These are phyloP conservation scores for Xylaria sp. DNA, from an alignment of 2,329 filamentous ascomycete species.

Conservation along the genomic window DNA sequence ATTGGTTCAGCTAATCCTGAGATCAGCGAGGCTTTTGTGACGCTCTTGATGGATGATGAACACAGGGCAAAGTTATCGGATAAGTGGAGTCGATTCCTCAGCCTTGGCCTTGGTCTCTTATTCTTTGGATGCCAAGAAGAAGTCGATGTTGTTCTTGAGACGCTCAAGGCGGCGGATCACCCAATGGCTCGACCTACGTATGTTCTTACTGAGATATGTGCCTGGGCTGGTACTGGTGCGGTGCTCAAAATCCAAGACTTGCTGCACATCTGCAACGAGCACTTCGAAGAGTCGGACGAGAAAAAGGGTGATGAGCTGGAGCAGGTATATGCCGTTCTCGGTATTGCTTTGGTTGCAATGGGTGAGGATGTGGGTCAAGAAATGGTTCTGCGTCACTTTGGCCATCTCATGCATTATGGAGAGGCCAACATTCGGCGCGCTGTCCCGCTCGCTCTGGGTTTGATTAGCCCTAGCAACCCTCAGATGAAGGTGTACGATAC, in stretches of 20 bases:
- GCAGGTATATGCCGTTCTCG: conserved; percentile 95
- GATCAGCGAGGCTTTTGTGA: conserved; percentile 90
- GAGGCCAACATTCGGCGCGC: conserved; percentile 97
- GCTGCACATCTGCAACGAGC: conserved; percentile 97
- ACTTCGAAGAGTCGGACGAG: conserved; percentile 92
- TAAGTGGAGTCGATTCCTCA: conserved; percentile 98
- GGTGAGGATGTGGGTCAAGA: conserved; percentile 98
- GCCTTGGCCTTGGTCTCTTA: conserved; percentile 88
- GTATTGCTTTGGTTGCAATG: conserved; percentile 95
- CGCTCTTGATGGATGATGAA: conserved; percentile 93
- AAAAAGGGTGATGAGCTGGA: conserved; percentile 96
- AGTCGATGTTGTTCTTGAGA: conserved; percentile 97
- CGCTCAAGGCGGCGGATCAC: conserved; percentile 95
- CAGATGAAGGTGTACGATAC: conserved; percentile 99
- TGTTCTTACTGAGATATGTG: conserved; percentile 94
- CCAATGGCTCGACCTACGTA: conserved; percentile 97
- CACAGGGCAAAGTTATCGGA: conserved; percentile 90
- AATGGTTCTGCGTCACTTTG: conserved; percentile 97
- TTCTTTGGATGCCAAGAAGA: conserved; percentile 98
- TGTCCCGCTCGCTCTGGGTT: conserved; percentile 94
- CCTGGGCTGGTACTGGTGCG: conserved; percentile 96
- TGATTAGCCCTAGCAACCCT: conserved; percentile 96
- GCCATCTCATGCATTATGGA: conserved; percentile 98
- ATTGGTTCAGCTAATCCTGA: conserved; percentile 93
- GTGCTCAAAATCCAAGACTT: conserved; percentile 98